Percentiles rank a stretch among this genome's conserved stretches.
phyloP scores from a whole-genome alignment of 805 yeast genomes.

The Lipomyces orientalis region DNA sequence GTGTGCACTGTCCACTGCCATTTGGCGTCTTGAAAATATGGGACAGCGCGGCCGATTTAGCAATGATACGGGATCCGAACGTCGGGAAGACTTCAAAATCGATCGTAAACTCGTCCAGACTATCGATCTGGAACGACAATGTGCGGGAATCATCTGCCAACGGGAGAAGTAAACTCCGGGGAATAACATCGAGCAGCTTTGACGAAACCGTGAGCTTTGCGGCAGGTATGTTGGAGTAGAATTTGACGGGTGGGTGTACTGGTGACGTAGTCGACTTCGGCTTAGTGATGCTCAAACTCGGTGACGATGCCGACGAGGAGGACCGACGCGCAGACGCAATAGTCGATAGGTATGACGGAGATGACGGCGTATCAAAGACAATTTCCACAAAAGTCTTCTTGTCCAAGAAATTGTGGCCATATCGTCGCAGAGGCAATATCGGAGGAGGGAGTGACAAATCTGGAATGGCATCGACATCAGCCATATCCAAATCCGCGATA shows the following conservation, averaged over 20 bases:
- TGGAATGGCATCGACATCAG: slow-evolving; percentile 75
- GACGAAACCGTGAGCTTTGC: slow-evolving; percentile 77
- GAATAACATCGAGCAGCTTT: slow-evolving; percentile 76
- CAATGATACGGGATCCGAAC: slow-evolving; percentile 90
- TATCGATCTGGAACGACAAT: slow-evolving; percentile 59
- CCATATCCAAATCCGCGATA: slow-evolving; percentile 12
- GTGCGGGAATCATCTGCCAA: slow-evolving; percentile 68
- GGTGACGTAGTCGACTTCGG: neutral
- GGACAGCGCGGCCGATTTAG: slow-evolving; percentile 82
- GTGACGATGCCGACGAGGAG: slow-evolving; percentile 47
- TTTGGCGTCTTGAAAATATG: slow-evolving; percentile 52
- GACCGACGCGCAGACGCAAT: neutral
- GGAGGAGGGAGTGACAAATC: slow-evolving; percentile 95
- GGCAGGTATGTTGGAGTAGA: slow-evolving; percentile 52
- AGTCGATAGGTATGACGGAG: slow-evolving; percentile 41
- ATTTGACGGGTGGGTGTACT: slow-evolving; percentile 50
- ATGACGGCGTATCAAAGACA: slow-evolving; percentile 57
- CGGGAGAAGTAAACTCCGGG: slow-evolving; percentile 83
- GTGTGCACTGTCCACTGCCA: slow-evolving; percentile 47
- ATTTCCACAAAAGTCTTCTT: slow-evolving; percentile 85
- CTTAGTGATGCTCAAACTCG: neutral
- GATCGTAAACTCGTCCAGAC: slow-evolving; percentile 39
- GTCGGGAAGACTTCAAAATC: slow-evolving; percentile 83
- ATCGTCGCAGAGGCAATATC: slow-evolving; percentile 86
- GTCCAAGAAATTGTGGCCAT: slow-evolving; percentile 95